Percentiles rank a stretch among this genome's conserved stretches.
Conservation (phyloP, 1,284 basidiomycete species). For the Sporisorium reilianum region DNA sequence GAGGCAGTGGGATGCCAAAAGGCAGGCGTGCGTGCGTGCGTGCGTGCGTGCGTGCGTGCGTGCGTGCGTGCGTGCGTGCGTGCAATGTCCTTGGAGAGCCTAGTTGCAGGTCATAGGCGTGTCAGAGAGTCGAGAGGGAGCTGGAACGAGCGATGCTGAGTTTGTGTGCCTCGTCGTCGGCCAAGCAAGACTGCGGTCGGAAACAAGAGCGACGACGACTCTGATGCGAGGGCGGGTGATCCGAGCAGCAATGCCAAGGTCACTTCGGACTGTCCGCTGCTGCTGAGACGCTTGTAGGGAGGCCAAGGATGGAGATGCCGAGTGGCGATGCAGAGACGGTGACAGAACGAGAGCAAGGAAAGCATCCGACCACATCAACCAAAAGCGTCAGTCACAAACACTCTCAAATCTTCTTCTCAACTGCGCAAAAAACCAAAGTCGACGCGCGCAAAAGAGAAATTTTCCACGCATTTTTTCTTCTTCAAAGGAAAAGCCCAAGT, state of each 20-base stretch:
- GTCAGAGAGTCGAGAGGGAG: no score
- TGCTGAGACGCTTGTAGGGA: neutral
- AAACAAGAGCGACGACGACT: neutral
- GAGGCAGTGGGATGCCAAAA: conserved; percentile 1
- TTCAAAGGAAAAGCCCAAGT: no score
- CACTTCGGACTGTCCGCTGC: no score
- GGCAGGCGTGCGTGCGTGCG: neutral
- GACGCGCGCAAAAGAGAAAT: no score
- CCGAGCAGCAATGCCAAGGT: no score
- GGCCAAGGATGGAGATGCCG: neutral
- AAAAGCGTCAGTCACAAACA: neutral
- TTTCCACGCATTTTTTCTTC: neutral
- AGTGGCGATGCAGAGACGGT: conserved; percentile 1
- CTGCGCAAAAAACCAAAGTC: neutral
- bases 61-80: no score
- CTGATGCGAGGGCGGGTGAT: no score
- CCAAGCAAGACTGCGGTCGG: no score
- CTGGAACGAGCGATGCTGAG: no score
- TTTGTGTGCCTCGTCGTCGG: no score
- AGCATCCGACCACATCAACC: neutral
- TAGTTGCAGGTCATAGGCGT: neutral
- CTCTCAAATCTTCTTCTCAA: conserved; percentile 6
- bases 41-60: neutral
- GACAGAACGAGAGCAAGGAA: neutral
- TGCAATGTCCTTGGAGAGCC: no score